Evolutionary conservation across 75 land plant species (phyloP), one percentile per base, ranked within the genome.

Genomic region (Cryptomeria japonica): DNA sequence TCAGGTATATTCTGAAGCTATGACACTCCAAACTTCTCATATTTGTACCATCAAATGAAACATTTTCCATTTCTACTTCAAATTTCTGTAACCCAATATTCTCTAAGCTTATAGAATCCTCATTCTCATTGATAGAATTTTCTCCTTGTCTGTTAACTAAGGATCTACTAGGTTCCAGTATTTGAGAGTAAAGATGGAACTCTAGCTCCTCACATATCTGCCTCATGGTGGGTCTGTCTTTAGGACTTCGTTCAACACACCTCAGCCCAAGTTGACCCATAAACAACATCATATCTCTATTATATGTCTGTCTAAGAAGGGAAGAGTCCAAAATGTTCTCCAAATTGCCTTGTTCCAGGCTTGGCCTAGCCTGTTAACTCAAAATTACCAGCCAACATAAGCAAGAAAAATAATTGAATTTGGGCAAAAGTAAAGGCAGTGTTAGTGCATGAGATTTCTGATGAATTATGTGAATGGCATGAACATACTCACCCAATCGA

Each of bases 261-360:
- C 87, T 88, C 5, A 94, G 77, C 32, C 95, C 95, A 16, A 94
- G 84, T 31, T 87, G 58, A 36, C 91, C 95, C 93, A 92, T 90
- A 49, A 91, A 89, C 84, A 94, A 89, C 90, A 94, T 89, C 87
- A 91, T 86, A 38, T 92, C 91, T 86, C 86, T 86, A 87, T 94
- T 91, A 89, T 92, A 92, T 70, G 85, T 83, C 68, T 86, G 84
- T 46, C 85, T 34, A 12, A 88, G 87, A 9, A 92, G 90, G 51
- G 86, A 88, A 13, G 90, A 87, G 77, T 94, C 95, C 1, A 94
- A 31, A 34, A 94, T 88, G 11, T 90, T 92, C 55, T 90, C 95
- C 0, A 94, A 51, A 31, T 79, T 56, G 12, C 92, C 91, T 55
- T 58, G 34, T 61, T 92, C 93, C 22, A 94, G 12, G 83, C 90